Percentiles rank a stretch among this genome's conserved stretches.
Conservation (phyloP, 2,329 filamentous ascomycete genomes). For the Microcyclospora pomicola region DNA sequence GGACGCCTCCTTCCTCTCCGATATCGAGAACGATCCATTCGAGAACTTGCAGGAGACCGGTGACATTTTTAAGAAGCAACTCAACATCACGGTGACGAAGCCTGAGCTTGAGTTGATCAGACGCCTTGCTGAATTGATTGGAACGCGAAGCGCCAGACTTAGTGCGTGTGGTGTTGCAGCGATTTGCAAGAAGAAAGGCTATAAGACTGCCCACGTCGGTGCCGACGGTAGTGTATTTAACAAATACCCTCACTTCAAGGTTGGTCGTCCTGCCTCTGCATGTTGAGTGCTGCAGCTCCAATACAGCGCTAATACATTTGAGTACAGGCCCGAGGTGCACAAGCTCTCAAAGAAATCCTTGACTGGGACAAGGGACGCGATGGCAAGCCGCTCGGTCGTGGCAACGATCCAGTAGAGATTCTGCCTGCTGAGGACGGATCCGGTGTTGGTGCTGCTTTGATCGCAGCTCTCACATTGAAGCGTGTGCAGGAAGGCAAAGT, state of each 20-base stretch:
- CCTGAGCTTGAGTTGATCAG: conserved; percentile 82
- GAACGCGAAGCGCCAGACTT: conserved; percentile 81
- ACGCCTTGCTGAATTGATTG: conserved; percentile 82
- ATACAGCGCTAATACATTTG: conserved; percentile 1
- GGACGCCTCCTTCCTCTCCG: conserved; percentile 84
- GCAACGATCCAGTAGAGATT: conserved; percentile 63
- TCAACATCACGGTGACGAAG: conserved; percentile 55
- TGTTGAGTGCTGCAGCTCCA: conserved; percentile 1
- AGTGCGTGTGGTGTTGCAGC: conserved; percentile 91
- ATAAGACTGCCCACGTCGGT: conserved; percentile 78
- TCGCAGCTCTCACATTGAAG: conserved; percentile 60
- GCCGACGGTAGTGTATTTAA: conserved; percentile 97
- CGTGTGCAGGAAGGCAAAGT: conserved; percentile 46
- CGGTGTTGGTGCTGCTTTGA: conserved; percentile 91
- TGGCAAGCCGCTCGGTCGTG: conserved; percentile 45
- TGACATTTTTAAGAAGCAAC: conserved; percentile 65
- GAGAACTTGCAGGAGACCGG: conserved; percentile 86
- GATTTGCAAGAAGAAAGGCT: conserved; percentile 92
- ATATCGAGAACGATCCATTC: conserved; percentile 85
- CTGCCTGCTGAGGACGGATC: conserved; percentile 87
- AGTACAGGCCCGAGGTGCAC: conserved; percentile 54
- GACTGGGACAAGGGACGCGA: conserved; percentile 75
- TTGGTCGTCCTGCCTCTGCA: conserved; percentile 1
- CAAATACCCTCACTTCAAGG: conserved; percentile 97
- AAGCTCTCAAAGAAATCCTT: conserved; percentile 84